Evolutionary conservation across 2,329 filamentous ascomycete genomes (phyloP).

Genomic region (Apiospora aurea): DNA sequence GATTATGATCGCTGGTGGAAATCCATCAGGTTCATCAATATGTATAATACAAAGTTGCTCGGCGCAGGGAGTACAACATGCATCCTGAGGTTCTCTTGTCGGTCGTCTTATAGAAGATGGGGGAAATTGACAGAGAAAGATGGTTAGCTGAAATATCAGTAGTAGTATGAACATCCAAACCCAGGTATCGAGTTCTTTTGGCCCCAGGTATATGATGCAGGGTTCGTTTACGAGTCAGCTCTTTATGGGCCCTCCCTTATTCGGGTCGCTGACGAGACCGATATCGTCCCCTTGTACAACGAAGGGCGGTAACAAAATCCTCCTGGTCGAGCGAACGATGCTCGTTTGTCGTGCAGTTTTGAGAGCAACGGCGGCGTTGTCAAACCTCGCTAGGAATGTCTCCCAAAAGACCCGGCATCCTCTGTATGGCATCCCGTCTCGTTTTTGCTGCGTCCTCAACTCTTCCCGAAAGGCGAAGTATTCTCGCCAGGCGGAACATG

Average conservation of each 20-base stretch:
- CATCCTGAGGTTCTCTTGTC: background rate
- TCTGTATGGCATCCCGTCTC: background rate
- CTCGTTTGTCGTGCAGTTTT: too few species aligned
- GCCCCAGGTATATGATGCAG: background rate
- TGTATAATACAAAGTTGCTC: background rate
- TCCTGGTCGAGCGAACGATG: too few species aligned
- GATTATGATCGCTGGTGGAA: background rate
- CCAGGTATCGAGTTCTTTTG: background rate
- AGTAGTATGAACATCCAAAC: background rate
- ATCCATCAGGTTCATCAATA: background rate
- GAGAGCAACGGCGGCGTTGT: background rate
- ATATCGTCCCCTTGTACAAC: too few species aligned
- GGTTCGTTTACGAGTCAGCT: background rate
- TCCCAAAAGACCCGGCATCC: background rate
- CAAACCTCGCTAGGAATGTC: background rate
- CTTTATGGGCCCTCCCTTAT: background rate
- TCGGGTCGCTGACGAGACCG: background rate
- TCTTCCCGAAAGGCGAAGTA: background rate
- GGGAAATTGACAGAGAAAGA: background rate
- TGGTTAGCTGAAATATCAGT: background rate
- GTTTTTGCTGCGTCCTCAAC: background rate
- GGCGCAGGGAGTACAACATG: background rate
- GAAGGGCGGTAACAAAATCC: too few species aligned
- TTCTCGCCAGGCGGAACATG: background rate
- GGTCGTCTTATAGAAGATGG: background rate